A percentile compares a stretch with the other conserved stretches of the same genome.
Evolutionary conservation across 805 yeast species (phyloP).

Genomic region (Priceomyces castillae): DNA sequence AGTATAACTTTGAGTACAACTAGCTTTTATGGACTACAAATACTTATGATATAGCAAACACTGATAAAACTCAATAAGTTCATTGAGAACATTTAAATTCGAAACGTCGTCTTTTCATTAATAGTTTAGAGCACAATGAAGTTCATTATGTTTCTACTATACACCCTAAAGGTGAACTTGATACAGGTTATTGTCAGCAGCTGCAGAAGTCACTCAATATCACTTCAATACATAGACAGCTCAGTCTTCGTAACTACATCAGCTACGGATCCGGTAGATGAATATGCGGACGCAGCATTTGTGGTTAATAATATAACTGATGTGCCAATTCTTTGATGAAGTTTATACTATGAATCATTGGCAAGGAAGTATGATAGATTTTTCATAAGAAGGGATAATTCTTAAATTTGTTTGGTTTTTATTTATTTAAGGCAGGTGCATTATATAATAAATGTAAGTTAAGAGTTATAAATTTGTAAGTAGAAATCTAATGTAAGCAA

Average conservation of each 20-base stretch:
- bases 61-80: too few species aligned
- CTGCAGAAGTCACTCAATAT: constrained; percentile 31
- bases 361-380: too few species aligned
- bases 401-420: background rate
- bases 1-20: too few species aligned
- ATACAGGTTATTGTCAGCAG: constrained; percentile 33
- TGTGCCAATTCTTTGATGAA: constrained; percentile 19
- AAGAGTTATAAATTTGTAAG: constrained; percentile 3
- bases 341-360: background rate
- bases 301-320: constrained; percentile 29
- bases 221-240: constrained; percentile 32
- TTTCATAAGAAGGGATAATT: too few species aligned
- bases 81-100: too few species aligned
- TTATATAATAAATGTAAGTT: background rate
- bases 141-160: constrained; percentile 27
- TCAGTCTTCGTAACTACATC: constrained; percentile 27
- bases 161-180: constrained; percentile 36
- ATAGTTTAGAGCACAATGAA: constrained; percentile 23
- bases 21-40: too few species aligned
- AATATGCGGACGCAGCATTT: constrained; percentile 21
- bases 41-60: too few species aligned
- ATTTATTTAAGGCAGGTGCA: too few species aligned
- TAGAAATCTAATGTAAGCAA: constrained; percentile 27
- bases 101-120: background rate
- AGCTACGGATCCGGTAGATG: constrained; percentile 23